Base-by-base conservation (phyloP, 345 rosid genomes). In the Erucastrum elatum region DNA sequence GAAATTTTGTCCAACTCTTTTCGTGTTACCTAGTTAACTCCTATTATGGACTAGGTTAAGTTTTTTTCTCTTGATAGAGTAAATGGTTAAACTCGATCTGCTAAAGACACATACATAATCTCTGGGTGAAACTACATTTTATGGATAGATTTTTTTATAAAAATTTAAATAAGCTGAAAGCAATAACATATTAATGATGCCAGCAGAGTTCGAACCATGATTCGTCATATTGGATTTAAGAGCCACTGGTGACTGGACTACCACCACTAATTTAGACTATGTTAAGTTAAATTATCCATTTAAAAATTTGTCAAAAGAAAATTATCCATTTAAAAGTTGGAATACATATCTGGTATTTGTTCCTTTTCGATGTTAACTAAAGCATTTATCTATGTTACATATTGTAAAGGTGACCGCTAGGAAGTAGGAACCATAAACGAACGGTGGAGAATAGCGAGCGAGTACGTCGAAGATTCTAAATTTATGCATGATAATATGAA, bases 371-470 rank as follows among this genome's bases (percentile, higher is more conserved):
- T 46, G 73, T 67, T n/a, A n/a, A 13, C 25, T 39, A 59, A 27
- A 72, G 77, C 59, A 72, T 68, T 27, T 71, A 21, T 65, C 66
- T 59, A 33, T 66, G 64, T 79, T 72, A 46, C 64, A 60, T 44
- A 61, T 68, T 68, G 74, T 66, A 33, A 68, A 65, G 74, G 21
- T 21, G 21, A 16, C 27, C 64, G 68, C 44, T 35, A 21, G 66
- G 49, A 51, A 74, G 21, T 21, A 21, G 21, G 21, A 21, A 1
- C 60, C 27, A 46, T 63, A 74, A 74, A 79, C 61, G 75, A 68
- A 79, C 68, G 75, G 82, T 79, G 78, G 78, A 73, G 82, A 46
- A 60, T 49, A 21, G 21, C 21, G 21, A 67, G 66, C 46, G 29
- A 78, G 76, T 58, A 49, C 34, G 39, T 53, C 5, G 73, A 56